Conservation (phyloP, 2,329 filamentous ascomycete genomes). For the Falciphora oryzae region DNA sequence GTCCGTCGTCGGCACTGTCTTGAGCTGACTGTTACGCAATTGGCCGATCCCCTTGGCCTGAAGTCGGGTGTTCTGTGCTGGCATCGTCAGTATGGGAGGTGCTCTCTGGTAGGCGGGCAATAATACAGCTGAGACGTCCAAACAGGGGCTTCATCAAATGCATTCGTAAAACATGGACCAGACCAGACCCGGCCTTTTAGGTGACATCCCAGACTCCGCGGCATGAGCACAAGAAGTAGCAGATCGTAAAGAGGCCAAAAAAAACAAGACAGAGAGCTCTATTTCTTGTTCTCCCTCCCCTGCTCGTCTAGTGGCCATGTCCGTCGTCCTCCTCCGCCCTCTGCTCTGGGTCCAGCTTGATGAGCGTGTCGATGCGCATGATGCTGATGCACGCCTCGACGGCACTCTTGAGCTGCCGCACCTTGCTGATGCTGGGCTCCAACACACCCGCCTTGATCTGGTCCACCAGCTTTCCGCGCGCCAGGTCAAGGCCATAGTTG, state of each 20-base stretch:
- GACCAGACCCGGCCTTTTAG: not conserved
- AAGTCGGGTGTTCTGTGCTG: not conserved
- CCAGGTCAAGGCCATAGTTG: conserved; percentile 93
- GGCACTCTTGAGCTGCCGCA: conserved; percentile 95
- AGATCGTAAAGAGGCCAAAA: not conserved
- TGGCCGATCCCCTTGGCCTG: not conserved
- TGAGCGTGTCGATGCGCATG: conserved; percentile 98
- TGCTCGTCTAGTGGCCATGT: conserved; percentile 64
- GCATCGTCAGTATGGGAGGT: not conserved
- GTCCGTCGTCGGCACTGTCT: not conserved
- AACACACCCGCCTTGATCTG: conserved; percentile 91
- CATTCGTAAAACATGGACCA: not conserved
- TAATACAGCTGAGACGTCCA: no score
- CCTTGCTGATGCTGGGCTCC: conserved; percentile 97
- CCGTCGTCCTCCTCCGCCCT: conserved; percentile 71
- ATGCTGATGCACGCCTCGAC: conserved; percentile 98
- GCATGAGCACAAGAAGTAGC: not conserved
- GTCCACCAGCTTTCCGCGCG: conserved; percentile 85
- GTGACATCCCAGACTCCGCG: not conserved
- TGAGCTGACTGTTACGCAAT: not conserved
- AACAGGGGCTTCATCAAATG: not conserved
- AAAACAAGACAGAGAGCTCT: not conserved
- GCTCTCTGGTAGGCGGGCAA: no score
- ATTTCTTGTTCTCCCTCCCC: not conserved
- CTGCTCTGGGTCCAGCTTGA: conserved; percentile 93